phyloP scores from a whole-genome alignment of 2,329 filamentous ascomycete species.

The Ophiocordyceps camponoti-saundersi region DNA sequence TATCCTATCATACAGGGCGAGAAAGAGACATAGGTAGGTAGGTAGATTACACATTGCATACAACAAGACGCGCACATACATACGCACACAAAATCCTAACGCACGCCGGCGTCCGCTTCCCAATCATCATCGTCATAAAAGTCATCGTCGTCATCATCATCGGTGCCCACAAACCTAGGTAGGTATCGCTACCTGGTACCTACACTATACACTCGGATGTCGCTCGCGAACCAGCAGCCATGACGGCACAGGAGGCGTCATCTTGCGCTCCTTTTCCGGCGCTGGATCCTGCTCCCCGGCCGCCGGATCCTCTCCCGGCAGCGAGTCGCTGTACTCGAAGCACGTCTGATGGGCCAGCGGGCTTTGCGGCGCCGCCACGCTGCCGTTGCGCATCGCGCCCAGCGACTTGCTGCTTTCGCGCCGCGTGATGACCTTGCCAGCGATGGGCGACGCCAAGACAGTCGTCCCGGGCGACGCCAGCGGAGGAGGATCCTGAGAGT shows the following conservation, averaged over 20 bases:
- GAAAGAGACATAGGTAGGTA: too few species aligned
- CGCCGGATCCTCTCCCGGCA: neutral
- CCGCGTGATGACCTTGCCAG: conserved; percentile 45
- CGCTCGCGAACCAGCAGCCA: conserved; percentile 32
- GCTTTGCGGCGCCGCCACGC: conserved; percentile 25
- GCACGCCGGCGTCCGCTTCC: neutral
- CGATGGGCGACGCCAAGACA: conserved; percentile 52
- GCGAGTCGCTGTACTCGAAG: conserved; percentile 17
- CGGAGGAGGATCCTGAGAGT: conserved; percentile 51
- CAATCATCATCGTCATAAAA: neutral
- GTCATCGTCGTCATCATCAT: neutral
- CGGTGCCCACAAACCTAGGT: too few species aligned
- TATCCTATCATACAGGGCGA: too few species aligned
- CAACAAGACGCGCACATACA: too few species aligned
- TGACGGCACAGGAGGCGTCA: conserved; percentile 44
- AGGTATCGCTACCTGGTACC: neutral
- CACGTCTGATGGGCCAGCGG: conserved; percentile 33
- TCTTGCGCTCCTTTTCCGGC: conserved; percentile 17
- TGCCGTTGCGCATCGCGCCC: conserved; percentile 37
- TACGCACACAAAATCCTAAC: too few species aligned
- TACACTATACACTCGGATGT: neutral
- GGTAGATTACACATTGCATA: neutral
- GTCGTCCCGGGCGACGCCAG: conserved; percentile 51
- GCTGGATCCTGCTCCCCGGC: neutral
- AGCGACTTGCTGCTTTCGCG: conserved; percentile 32